Evolutionary conservation across 1,284 basidiomycete species (phyloP).

Genomic region (Limonomyces culmigenus): DNA sequence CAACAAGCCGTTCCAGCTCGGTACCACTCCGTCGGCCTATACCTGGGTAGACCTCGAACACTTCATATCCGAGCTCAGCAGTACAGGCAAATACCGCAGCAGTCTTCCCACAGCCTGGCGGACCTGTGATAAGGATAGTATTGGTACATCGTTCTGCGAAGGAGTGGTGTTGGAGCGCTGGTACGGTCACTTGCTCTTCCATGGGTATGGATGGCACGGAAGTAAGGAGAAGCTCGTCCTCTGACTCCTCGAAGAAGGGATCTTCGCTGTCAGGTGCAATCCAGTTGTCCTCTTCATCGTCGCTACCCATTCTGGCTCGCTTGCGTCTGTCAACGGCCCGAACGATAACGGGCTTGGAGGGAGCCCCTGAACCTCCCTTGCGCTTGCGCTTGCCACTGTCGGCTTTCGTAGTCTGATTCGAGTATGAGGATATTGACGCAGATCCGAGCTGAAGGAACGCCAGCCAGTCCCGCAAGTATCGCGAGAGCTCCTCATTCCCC

Average conservation of each 20-base stretch:
- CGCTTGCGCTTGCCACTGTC: too few species aligned
- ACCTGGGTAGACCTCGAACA: slow-evolving; percentile 97
- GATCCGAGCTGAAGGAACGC: too few species aligned
- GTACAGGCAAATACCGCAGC: slow-evolving; percentile 88
- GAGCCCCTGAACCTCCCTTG: too few species aligned
- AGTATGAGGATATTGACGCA: too few species aligned
- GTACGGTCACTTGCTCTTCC: neutral
- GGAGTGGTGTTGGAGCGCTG: slow-evolving; percentile 2
- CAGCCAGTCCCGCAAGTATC: slow-evolving; percentile 79
- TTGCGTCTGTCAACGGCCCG: slow-evolving; percentile 9
- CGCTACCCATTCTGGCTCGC: slow-evolving; percentile 9
- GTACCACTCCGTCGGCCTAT: slow-evolving; percentile 73
- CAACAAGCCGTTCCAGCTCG: slow-evolving; percentile 69
- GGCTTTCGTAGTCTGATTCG: too few species aligned
- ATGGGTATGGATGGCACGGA: slow-evolving; percentile 6
- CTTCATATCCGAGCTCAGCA: slow-evolving; percentile 84
- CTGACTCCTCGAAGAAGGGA: slow-evolving; percentile 8
- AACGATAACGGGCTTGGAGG: slow-evolving; percentile 11
- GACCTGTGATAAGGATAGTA: slow-evolving; percentile 73
- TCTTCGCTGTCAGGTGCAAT: slow-evolving; percentile 14
- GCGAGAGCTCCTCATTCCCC: slow-evolving; percentile 62
- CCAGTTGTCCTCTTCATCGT: slow-evolving; percentile 12
- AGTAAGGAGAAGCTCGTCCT: slow-evolving; percentile 12
- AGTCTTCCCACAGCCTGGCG: slow-evolving; percentile 81
- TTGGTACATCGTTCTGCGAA: slow-evolving; percentile 51